Percentiles rank a stretch among this genome's conserved stretches.
Conservation (phyloP, 768 basidiomycete genomes). For the Stropharia rugosoannulata region DNA sequence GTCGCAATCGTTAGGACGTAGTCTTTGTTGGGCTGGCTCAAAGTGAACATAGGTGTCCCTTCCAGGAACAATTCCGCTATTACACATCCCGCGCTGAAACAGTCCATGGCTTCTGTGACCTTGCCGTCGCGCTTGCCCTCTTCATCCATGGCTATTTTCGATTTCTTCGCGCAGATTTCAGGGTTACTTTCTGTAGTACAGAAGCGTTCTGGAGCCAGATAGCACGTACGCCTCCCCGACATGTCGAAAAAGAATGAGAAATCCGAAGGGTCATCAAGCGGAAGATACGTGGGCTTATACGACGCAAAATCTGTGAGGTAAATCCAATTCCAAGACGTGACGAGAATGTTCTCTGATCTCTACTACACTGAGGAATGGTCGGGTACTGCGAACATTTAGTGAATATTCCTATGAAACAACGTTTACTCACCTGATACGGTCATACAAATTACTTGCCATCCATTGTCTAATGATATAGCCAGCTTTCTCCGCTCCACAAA, state of each 20-base stretch:
- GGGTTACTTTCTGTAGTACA: constrained; percentile 71
- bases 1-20: constrained; percentile 81
- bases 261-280: constrained; percentile 94
- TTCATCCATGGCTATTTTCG: constrained; percentile 49
- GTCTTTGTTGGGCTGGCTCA: constrained; percentile 69
- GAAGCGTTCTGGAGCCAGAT: constrained; percentile 95
- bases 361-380: constrained; percentile 86
- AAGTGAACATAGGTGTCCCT: constrained; percentile 88
- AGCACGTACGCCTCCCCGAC: constrained; percentile 90
- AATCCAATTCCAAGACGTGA: constrained; percentile 95
- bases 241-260: constrained; percentile 99
- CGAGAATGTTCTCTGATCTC: constrained; percentile 86
- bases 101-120: constrained; percentile 96
- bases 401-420: not conserved
- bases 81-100: constrained; percentile 93
- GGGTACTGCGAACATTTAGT: constrained; percentile 58
- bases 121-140: constrained; percentile 72
- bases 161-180: constrained; percentile 70
- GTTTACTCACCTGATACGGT: constrained; percentile 83
- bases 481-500: constrained; percentile 93
- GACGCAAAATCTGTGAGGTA: constrained; percentile 94
- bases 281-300: constrained; percentile 94
- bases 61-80: constrained; percentile 95
- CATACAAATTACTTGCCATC: constrained; percentile 92
- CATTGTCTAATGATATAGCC: constrained; percentile 95